A percentile compares a stretch with the other conserved stretches of the same genome.
These are phyloP conservation scores for Colletotrichum zoysiae DNA, from an alignment of 2,329 filamentous ascomycete species.

Conservation along the genomic window DNA sequence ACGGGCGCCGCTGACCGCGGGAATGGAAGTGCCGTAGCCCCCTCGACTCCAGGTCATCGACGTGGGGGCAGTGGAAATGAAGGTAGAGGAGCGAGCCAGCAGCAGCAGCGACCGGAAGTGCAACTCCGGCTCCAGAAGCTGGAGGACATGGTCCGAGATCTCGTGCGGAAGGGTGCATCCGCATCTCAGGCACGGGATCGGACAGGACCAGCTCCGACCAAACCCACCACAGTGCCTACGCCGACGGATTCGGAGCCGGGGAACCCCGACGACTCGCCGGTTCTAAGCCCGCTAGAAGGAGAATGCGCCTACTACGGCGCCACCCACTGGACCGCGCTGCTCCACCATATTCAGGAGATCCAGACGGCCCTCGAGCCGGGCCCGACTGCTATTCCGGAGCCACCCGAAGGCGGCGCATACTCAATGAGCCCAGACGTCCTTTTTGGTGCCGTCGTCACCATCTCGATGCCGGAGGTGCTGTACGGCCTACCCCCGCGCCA, in stretches of 20 bases:
- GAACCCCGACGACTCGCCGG: not conserved
- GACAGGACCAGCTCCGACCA: not conserved
- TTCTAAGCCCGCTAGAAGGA: conserved; percentile 11
- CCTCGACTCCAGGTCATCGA: conserved; percentile 9
- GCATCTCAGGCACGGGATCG: conserved; percentile 10
- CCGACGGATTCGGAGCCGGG: conserved; percentile 28
- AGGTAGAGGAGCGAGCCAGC: not conserved
- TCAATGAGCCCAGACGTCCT: conserved; percentile 51
- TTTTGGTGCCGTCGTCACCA: conserved; percentile 46
- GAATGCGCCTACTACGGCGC: conserved; percentile 51
- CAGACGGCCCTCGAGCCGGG: conserved; percentile 50
- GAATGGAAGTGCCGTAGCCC: conserved; percentile 40
- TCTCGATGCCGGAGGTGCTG: conserved; percentile 51
- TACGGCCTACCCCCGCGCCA: conserved; percentile 51
- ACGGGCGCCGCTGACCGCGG: not conserved
- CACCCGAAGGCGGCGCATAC: conserved; percentile 36
- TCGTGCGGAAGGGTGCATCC: conserved; percentile 44
- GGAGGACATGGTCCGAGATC: conserved; percentile 56
- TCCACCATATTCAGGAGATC: conserved; percentile 58
- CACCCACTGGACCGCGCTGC: conserved; percentile 57
- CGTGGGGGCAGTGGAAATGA: not conserved
- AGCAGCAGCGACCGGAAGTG: conserved; percentile 50
- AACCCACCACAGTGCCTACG: conserved; percentile 8
- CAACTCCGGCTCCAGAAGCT: conserved; percentile 56
- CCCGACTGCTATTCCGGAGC: conserved; percentile 1